These are phyloP conservation scores for Nakazawaea wyomingensis DNA, from an alignment of 805 yeast genomes.

Conservation along the genomic window DNA sequence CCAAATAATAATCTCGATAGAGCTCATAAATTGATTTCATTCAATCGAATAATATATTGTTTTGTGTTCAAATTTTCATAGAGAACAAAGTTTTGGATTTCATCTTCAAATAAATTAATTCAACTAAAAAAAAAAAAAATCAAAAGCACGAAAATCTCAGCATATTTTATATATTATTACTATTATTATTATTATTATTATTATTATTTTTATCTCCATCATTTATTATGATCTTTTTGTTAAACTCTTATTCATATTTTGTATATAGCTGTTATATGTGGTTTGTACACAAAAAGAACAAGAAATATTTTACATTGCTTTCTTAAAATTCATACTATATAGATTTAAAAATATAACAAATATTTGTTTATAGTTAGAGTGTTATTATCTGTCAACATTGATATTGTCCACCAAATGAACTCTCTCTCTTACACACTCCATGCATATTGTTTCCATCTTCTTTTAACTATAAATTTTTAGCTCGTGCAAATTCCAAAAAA, in stretches of 20 bases:
- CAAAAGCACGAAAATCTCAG: not conserved
- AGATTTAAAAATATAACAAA: no score
- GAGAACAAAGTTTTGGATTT: not conserved
- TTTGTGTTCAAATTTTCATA: not conserved
- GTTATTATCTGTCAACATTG: no score
- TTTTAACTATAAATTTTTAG: no score
- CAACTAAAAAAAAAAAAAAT: no score
- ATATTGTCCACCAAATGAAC: no score
- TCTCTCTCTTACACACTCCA: no score
- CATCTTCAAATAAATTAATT: not conserved
- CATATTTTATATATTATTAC: not conserved
- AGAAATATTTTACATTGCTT: not conserved
- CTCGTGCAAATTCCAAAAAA: no score
- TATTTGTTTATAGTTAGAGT: no score
- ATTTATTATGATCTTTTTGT: not conserved
- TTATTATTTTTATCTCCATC: not conserved
- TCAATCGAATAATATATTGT: constrained; percentile 13
- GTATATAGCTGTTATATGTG: constrained; percentile 1
- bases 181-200: not conserved
- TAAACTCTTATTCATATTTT: not conserved
- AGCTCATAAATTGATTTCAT: not conserved
- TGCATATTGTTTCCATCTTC: no score
- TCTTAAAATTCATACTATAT: not conserved
- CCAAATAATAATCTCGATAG: constrained; percentile 30
- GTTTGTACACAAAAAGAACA: not conserved